These are phyloP conservation scores for Tetrahymena malaccensis DNA, from an alignment of 73 alveolate genomes.

Conservation along the genomic window DNA sequence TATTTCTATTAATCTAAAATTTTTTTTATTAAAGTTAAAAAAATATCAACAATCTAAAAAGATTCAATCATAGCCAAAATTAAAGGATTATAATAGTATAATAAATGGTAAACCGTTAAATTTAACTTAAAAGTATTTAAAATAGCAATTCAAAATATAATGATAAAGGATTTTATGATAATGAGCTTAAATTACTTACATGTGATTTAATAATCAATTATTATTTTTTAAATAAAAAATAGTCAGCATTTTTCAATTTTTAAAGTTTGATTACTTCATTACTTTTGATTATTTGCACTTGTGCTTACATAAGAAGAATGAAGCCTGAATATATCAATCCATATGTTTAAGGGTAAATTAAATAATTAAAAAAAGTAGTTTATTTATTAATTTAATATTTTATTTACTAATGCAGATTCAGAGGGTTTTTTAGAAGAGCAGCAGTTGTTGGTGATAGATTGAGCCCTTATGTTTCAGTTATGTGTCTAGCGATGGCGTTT, in stretches of 20 bases:
- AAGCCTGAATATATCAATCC: not conserved
- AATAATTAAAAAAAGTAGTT: not conserved
- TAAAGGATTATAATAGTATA: not conserved
- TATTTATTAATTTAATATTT: not conserved
- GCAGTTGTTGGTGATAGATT: not conserved
- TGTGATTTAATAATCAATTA: not conserved
- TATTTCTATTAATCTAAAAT: not conserved
- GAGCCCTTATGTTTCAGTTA: not conserved
- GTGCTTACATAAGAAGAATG: not conserved
- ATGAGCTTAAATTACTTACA: not conserved
- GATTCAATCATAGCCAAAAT: not conserved
- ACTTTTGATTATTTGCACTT: not conserved
- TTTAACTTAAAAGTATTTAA: too few relatives aligned
- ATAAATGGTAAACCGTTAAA: not conserved
- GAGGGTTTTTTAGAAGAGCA: not conserved
- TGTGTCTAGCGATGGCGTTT: not conserved
- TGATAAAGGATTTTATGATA: not conserved
- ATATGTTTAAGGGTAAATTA: not conserved
- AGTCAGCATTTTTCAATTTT: not conserved
- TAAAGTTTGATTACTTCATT: not conserved
- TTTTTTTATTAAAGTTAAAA: not conserved
- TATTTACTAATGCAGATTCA: not conserved
- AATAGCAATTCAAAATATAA: not conserved
- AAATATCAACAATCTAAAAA: not conserved
- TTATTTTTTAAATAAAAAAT: not conserved